Conservation (phyloP, 257 asterid species). For the Ilex asprella region DNA sequence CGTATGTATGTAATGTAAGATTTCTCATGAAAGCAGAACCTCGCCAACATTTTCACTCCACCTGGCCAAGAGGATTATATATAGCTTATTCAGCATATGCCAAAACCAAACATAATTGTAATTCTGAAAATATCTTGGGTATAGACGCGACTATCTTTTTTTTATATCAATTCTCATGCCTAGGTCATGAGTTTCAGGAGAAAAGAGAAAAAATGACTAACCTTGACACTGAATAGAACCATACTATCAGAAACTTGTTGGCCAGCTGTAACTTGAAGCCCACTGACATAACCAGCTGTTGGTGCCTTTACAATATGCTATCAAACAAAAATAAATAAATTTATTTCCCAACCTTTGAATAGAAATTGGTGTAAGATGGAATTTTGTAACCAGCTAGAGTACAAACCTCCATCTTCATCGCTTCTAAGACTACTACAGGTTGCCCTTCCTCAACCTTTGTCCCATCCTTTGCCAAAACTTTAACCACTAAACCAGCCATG, state of each 20-base stretch:
- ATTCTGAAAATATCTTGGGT: no score
- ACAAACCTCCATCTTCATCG: conserved; percentile 99
- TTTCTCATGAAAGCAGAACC: no score
- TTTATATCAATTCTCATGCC: no score
- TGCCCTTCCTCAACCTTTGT: conserved; percentile 66
- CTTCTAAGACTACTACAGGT: conserved; percentile 80
- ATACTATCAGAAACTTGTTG: conserved; percentile 81
- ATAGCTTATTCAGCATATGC: no score
- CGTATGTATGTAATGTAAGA: no score
- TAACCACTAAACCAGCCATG: conserved; percentile 91
- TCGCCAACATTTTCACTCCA: no score
- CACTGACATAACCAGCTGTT: conserved; percentile 50
- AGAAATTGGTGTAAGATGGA: no score
- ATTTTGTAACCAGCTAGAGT: not conserved
- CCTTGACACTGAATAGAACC: conserved; percentile 60
- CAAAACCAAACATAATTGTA: no score
- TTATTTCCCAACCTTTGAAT: no score
- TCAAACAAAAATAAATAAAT: conserved; percentile 3
- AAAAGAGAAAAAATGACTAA: conserved; percentile 19
- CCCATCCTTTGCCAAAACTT: conserved; percentile 71
- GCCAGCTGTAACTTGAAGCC: conserved; percentile 66
- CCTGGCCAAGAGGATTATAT: no score
- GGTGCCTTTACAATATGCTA: conserved; percentile 96
- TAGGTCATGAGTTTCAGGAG: no score
- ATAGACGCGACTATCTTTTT: no score